Percentiles rank a stretch among this genome's conserved stretches.
phyloP scores from a whole-genome alignment of 306 rosid genomes.

The Glycine latifolia region DNA sequence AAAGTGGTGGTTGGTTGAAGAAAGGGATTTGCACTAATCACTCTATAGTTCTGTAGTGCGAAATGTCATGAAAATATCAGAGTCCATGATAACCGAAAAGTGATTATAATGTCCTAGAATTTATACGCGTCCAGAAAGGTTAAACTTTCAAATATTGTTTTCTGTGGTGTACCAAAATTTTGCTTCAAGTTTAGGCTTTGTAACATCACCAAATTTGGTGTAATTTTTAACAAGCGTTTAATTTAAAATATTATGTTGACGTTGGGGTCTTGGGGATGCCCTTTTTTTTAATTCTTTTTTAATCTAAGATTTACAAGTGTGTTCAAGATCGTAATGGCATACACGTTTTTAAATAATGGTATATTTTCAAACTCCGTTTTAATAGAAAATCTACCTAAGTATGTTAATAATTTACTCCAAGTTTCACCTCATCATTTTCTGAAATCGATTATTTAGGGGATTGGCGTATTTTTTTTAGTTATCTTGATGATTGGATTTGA shows the following conservation, averaged over 20 bases:
- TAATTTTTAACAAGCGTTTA: not conserved
- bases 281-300: not conserved
- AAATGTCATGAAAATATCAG: slow-evolving; percentile 9
- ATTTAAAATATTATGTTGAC: not conserved
- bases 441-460: too few relatives aligned
- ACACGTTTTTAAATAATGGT: too few relatives aligned
- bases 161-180: not conserved
- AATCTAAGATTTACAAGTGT: too few relatives aligned
- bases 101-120: slow-evolving; percentile 33
- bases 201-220: not conserved
- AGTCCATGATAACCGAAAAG: slow-evolving; percentile 35
- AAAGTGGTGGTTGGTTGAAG: slow-evolving; percentile 70
- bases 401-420: not conserved
- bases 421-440: not conserved
- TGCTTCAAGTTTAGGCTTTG: slow-evolving; percentile 24
- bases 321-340: too few relatives aligned
- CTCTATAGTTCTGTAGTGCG: not conserved
- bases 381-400: too few relatives aligned
- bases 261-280: too few relatives aligned
- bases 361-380: too few relatives aligned
- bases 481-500: not conserved
- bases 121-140: not conserved
- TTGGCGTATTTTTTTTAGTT: not conserved
- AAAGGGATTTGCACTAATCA: slow-evolving; percentile 48
- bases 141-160: not conserved